Percentiles rank a stretch among this genome's conserved stretches.
Conservation (phyloP, 1,139 yeast species). For the Hanseniaspora uvarum region DNA sequence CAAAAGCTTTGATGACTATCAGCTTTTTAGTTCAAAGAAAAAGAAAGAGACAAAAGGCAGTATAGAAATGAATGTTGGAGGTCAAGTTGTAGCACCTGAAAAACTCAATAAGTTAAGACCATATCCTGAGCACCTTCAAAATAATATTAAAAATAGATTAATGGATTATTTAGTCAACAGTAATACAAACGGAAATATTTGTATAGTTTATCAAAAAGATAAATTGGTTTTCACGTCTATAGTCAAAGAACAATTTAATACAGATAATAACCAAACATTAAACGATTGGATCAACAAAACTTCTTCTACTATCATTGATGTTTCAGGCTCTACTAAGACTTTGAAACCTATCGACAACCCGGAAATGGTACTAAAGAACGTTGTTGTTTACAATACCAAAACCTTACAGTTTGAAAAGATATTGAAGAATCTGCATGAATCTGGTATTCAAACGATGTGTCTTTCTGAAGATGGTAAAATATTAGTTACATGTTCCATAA, state of each 20-base stretch:
- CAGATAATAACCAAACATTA: background rate
- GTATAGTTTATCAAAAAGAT: conserved; percentile 12
- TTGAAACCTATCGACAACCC: conserved; percentile 12
- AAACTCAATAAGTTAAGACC: background rate
- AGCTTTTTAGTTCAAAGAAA: conserved; percentile 7
- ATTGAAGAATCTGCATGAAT: conserved; percentile 38
- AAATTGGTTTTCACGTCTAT: conserved; percentile 7
- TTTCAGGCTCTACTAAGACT: background rate
- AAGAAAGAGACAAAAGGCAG: background rate
- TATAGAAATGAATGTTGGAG: conserved; percentile 12
- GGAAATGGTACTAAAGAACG: conserved; percentile 8
- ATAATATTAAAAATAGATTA: conserved; percentile 5
- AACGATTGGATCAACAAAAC: background rate
- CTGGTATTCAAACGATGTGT: conserved; percentile 15
- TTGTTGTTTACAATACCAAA: conserved; percentile 7
- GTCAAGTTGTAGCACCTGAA: conserved; percentile 1
- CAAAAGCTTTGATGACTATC: conserved; percentile 17
- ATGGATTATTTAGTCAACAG: conserved; percentile 3
- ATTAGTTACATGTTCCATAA: conserved; percentile 59
- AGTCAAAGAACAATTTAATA: conserved; percentile 8
- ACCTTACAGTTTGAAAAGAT: conserved; percentile 14
- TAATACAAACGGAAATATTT: conserved; percentile 10
- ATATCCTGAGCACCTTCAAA: conserved; percentile 3
- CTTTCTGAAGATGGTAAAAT: conserved; percentile 42
- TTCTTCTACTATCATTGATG: background rate